Conservation (phyloP, 768 basidiomycete species). For the Pholiota molesta region DNA sequence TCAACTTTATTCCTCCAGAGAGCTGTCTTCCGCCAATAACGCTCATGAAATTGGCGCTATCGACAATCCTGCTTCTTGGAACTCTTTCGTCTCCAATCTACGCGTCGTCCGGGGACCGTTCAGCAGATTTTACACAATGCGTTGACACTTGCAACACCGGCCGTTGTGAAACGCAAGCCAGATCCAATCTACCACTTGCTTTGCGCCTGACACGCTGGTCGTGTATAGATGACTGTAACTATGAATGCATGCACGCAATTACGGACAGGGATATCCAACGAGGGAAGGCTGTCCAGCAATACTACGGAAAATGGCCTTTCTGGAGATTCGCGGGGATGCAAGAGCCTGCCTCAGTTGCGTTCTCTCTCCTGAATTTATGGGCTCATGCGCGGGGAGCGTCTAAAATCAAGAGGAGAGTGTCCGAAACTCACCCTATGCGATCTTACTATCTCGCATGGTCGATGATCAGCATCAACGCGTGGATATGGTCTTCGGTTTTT, state of each 20-base stretch:
- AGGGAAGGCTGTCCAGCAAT: slow-evolving; percentile 65
- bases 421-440: slow-evolving; percentile 68
- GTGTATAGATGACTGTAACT: slow-evolving; percentile 87
- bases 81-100: neutral
- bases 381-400: slow-evolving; percentile 67
- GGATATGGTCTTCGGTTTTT: slow-evolving; percentile 91
- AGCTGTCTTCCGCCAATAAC: neutral
- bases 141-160: slow-evolving; percentile 43
- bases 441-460: slow-evolving; percentile 69
- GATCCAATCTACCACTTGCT: slow-evolving; percentile 45
- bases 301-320: slow-evolving; percentile 98
- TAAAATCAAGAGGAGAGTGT: slow-evolving; percentile 49
- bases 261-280: slow-evolving; percentile 55
- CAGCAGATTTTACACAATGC: slow-evolving; percentile 56
- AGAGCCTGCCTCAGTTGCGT: slow-evolving; percentile 90
- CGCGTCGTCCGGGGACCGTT: slow-evolving; percentile 69
- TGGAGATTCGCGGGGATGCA: slow-evolving; percentile 88
- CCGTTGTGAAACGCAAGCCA: slow-evolving; percentile 39
- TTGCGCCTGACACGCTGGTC: slow-evolving; percentile 82
- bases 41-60: slow-evolving; percentile 6
- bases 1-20: neutral
- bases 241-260: slow-evolving; percentile 82
- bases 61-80: neutral
- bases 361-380: slow-evolving; percentile 86
- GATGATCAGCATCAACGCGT: slow-evolving; percentile 80